These are phyloP conservation scores for Lachnellula hyalina DNA, from an alignment of 2,329 filamentous ascomycete genomes.

Conservation along the genomic window DNA sequence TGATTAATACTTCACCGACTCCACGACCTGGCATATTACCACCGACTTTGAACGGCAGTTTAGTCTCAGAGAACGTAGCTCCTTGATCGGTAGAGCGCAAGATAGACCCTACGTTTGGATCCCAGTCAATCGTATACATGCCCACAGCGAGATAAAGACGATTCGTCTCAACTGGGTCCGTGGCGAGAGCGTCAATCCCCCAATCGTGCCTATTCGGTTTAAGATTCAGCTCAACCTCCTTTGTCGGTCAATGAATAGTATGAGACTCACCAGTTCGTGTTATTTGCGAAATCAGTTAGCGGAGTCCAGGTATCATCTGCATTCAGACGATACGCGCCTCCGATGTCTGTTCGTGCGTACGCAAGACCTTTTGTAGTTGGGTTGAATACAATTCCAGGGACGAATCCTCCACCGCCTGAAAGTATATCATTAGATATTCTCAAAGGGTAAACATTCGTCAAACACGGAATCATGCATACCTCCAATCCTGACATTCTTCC, in stretches of 20 bases:
- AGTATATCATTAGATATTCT: neutral
- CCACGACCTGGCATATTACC: constrained; percentile 59
- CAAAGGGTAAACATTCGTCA: neutral
- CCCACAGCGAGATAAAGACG: constrained; percentile 50
- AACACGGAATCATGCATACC: constrained; percentile 21
- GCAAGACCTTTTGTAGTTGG: constrained; percentile 45
- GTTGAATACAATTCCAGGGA: constrained; percentile 53
- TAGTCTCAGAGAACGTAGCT: constrained; percentile 44
- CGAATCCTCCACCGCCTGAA: constrained; percentile 48
- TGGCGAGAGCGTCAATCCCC: constrained; percentile 52
- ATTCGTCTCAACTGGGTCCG: constrained; percentile 47
- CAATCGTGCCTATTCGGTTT: constrained; percentile 42
- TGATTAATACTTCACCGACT: constrained; percentile 41
- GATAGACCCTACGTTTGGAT: constrained; percentile 50
- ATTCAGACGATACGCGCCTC: constrained; percentile 51
- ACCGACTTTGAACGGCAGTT: constrained; percentile 53
- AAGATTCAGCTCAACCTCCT: neutral
- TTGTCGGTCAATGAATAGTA: neutral
- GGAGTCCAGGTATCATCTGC: constrained; percentile 50
- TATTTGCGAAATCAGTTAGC: constrained; percentile 39
- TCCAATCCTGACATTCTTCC: constrained; percentile 48
- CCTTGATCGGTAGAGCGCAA: constrained; percentile 50
- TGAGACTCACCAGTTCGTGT: constrained; percentile 11
- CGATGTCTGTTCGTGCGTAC: constrained; percentile 53
- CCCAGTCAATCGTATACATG: constrained; percentile 56